Conservation (phyloP, 208 protist species). For the Crithidia mellificae region DNA sequence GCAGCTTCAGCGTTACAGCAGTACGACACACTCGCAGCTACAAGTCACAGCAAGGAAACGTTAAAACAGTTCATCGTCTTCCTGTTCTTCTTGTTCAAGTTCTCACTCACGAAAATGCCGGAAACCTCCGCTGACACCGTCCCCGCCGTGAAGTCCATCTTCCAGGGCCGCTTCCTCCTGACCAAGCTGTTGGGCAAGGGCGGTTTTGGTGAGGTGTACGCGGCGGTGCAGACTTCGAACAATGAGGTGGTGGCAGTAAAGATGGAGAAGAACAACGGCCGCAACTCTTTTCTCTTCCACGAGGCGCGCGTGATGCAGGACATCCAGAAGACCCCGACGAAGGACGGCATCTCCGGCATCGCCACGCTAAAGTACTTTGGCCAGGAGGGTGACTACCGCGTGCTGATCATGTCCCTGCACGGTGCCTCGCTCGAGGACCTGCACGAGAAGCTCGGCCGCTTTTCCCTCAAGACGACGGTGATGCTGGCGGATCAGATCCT, state of each 20-base stretch:
- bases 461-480: constrained; percentile 98
- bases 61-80: background rate
- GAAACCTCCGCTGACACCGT: constrained; percentile 19
- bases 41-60: background rate
- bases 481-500: constrained; percentile 99
- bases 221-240: constrained; percentile 60
- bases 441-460: constrained; percentile 72
- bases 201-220: constrained; percentile 98
- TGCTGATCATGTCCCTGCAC: constrained; percentile 99
- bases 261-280: constrained; percentile 81
- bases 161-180: constrained; percentile 74
- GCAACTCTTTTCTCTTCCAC: constrained; percentile 96
- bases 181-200: constrained; percentile 92
- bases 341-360: constrained; percentile 85
- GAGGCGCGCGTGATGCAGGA: constrained; percentile 95
- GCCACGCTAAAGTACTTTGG: constrained; percentile 97
- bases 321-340: constrained; percentile 64
- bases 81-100: background rate
- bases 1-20: too few species aligned
- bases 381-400: constrained; percentile 97
- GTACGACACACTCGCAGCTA: too few species aligned
- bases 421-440: constrained; percentile 97
- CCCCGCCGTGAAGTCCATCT: constrained; percentile 45
- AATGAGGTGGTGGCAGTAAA: constrained; percentile 71
- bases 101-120: constrained; percentile 21